phyloP scores from a whole-genome alignment of 345 rosid species.

The Salix caprea region DNA sequence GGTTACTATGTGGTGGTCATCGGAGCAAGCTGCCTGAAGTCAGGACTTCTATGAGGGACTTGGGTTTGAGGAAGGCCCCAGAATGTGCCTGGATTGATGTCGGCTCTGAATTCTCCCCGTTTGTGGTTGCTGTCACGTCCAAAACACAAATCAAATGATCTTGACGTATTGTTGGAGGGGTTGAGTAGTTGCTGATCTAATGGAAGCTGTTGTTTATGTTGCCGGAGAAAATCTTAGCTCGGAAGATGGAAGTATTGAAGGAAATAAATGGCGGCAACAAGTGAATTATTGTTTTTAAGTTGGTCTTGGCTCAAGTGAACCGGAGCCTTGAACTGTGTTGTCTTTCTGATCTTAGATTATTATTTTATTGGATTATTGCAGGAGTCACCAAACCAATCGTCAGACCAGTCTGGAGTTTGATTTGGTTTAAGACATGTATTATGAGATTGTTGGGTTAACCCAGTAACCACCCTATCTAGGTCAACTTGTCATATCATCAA shows the following conservation, averaged over 20 bases:
- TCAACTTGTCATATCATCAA: too few species aligned
- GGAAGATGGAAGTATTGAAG: background rate
- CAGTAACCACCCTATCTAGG: too few species aligned
- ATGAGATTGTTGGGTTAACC: too few species aligned
- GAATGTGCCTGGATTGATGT: conserved; percentile 67
- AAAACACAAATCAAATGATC: conserved; percentile 30
- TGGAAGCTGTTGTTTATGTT: conserved; percentile 37
- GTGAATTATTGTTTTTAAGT: too few species aligned
- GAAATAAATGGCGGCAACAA: background rate
- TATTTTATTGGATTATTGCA: too few species aligned
- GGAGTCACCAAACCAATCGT: too few species aligned
- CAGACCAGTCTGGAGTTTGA: too few species aligned
- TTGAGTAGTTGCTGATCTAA: conserved; percentile 41
- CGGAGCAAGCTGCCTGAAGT: conserved; percentile 61
- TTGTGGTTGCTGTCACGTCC: conserved; percentile 56
- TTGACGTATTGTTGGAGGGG: conserved; percentile 51
- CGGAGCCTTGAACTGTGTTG: too few species aligned
- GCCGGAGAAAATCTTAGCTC: background rate
- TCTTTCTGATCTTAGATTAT: too few species aligned
- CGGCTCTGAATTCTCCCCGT: conserved; percentile 48
- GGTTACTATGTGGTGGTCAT: conserved; percentile 63
- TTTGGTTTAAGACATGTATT: too few species aligned
- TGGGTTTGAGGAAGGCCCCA: conserved; percentile 65
- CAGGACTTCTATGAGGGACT: conserved; percentile 62
- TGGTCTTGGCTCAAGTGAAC: too few species aligned